Conservation (phyloP, 2,329 filamentous ascomycete species). For the Fusarium piperis region DNA sequence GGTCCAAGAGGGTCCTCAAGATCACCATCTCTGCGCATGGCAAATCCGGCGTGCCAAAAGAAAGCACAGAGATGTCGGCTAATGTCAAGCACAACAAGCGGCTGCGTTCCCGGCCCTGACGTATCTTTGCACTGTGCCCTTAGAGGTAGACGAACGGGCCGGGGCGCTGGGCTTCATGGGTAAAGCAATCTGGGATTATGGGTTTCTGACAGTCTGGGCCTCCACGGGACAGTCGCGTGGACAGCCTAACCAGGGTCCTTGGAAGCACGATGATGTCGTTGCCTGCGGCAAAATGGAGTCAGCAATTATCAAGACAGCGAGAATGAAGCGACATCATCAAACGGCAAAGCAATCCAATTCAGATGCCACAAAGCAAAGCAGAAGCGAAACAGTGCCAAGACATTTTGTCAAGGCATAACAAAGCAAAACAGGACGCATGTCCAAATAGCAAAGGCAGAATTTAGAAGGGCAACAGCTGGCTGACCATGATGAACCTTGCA, state of each 20-base stretch:
- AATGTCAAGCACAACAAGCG: neutral
- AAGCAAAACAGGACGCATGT: conserved; percentile 1
- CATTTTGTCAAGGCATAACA: neutral
- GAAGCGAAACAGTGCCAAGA: conserved; percentile 3
- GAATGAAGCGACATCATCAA: conserved; percentile 10
- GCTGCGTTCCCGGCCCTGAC: conserved; percentile 10
- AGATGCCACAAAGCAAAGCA: neutral
- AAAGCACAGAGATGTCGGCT: conserved; percentile 4
- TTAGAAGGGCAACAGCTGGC: neutral
- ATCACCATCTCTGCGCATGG: conserved; percentile 11
- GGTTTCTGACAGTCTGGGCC: conserved; percentile 35
- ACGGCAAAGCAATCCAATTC: conserved; percentile 2
- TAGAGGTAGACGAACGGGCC: conserved; percentile 13
- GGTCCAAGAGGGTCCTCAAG: conserved; percentile 30
- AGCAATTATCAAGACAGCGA: conserved; percentile 9
- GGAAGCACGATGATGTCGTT: conserved; percentile 39
- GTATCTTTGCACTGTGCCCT: conserved; percentile 9
- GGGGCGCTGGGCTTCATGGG: conserved; percentile 27
- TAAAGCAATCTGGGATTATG: conserved; percentile 29
- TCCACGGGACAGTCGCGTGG: conserved; percentile 37
- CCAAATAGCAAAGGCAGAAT: neutral
- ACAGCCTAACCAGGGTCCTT: conserved; percentile 31
- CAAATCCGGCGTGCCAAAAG: conserved; percentile 11
- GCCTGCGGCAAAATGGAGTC: conserved; percentile 33
- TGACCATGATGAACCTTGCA: conserved; percentile 31